Conservation (phyloP, 345 rosid species). For the Salix arbutifolia region DNA sequence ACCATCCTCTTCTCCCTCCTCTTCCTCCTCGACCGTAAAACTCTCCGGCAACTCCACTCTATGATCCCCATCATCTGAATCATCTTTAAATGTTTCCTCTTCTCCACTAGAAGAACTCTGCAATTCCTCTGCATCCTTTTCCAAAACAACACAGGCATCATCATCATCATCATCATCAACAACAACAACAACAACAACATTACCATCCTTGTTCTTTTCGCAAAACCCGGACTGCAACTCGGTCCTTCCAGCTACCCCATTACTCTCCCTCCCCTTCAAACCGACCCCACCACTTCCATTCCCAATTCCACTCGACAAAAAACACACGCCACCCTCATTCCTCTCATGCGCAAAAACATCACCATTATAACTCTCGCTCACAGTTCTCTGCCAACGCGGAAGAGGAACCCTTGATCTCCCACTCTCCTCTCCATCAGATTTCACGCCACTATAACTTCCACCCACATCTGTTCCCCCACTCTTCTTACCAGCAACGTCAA, state of each 20-base stretch:
- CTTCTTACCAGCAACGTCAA: neutral
- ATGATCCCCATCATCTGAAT: slow-evolving; percentile 14
- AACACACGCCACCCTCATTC: too few species aligned
- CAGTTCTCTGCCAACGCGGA: neutral
- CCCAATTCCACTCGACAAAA: too few species aligned
- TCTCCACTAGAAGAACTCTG: neutral
- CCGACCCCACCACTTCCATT: too few species aligned
- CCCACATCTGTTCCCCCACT: neutral
- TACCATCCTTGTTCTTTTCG: too few species aligned
- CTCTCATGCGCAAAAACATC: too few species aligned
- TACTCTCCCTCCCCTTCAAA: too few species aligned
- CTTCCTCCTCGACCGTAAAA: neutral
- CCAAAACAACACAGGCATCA: neutral
- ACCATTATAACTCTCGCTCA: too few species aligned
- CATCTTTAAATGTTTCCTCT: neutral
- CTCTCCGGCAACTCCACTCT: neutral
- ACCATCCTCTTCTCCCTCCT: neutral
- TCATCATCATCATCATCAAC: neutral
- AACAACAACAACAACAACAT: too few species aligned
- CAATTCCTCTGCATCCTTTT: slow-evolving; percentile 1
- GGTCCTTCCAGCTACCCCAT: too few species aligned
- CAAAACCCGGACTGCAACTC: too few species aligned
- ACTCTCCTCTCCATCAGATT: neutral
- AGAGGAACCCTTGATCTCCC: neutral
- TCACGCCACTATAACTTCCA: neutral